Percentiles rank a stretch among this genome's conserved stretches.
phyloP scores from a whole-genome alignment of 2,329 filamentous ascomycete species.

The Colletotrichum falcatum region DNA sequence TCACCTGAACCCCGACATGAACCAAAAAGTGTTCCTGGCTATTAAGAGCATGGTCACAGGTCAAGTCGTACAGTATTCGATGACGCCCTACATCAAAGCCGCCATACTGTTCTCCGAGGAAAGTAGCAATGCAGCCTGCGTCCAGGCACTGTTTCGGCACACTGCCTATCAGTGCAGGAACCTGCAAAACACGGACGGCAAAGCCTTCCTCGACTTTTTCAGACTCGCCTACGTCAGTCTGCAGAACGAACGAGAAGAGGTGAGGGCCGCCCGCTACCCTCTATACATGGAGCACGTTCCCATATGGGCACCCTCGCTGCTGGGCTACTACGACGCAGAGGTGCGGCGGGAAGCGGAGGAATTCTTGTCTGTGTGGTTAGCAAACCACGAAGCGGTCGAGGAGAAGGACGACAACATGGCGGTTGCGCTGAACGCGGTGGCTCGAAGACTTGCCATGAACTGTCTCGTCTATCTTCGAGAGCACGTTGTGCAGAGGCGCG shows the following conservation, averaged over 20 bases:
- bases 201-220: conserved; percentile 61
- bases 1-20: conserved; percentile 62
- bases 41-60: conserved; percentile 67
- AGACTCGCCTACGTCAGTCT: conserved; percentile 47
- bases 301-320: conserved; percentile 64
- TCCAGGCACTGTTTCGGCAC: conserved; percentile 57
- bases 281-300: conserved; percentile 49
- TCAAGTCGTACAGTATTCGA: conserved; percentile 58
- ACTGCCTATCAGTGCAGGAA: conserved; percentile 57
- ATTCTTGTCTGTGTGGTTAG: conserved; percentile 58
- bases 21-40: conserved; percentile 63
- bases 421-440: conserved; percentile 51
- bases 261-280: conserved; percentile 44
- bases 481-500: conserved; percentile 56
- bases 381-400: conserved; percentile 41
- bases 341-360: conserved; percentile 57
- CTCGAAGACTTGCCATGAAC: conserved; percentile 54
- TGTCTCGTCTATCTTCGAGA: conserved; percentile 62
- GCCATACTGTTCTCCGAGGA: conserved; percentile 65
- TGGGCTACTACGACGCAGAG: conserved; percentile 59
- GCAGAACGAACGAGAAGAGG: conserved; percentile 46
- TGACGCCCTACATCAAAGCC: conserved; percentile 69
- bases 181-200: conserved; percentile 62
- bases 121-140: conserved; percentile 50
- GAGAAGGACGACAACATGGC: conserved; percentile 49